These are phyloP conservation scores for Liriodendron chinense DNA, from an alignment of 164 flowering plant genomes.

Conservation along the genomic window DNA sequence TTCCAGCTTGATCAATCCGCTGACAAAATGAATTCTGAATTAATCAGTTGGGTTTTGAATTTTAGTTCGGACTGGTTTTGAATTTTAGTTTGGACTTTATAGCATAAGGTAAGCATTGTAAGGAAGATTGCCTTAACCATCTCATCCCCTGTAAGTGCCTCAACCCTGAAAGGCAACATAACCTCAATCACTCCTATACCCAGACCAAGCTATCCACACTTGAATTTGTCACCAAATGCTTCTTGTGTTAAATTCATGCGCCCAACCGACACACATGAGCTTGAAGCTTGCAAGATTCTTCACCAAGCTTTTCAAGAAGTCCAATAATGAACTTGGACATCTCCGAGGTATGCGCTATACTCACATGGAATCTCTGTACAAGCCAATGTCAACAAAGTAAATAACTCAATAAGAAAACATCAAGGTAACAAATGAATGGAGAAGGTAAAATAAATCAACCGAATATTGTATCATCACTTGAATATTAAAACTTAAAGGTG, in stretches of 20 bases:
- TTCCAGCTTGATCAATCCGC: not conserved
- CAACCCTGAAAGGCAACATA: constrained; percentile 59
- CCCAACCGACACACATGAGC: constrained; percentile 38
- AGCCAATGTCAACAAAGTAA: not conserved
- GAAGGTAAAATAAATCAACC: not conserved
- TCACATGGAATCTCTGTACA: constrained; percentile 58
- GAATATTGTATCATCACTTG: not conserved
- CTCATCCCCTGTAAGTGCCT: constrained; percentile 65
- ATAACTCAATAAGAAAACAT: not conserved
- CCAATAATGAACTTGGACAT: constrained; percentile 50
- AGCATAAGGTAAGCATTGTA: not conserved
- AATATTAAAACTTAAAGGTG: not conserved
- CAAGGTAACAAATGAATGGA: not conserved
- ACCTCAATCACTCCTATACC: constrained; percentile 63
- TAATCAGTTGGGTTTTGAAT: no score
- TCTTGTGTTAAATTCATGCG: constrained; percentile 48
- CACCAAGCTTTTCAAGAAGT: constrained; percentile 47
- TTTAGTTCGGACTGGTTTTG: no score
- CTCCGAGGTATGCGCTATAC: constrained; percentile 46
- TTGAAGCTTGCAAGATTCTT: constrained; percentile 55
- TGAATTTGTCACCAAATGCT: constrained; percentile 74
- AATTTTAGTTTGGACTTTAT: not conserved
- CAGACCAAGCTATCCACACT: constrained; percentile 92
- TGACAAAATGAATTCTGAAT: not conserved
- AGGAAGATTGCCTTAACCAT: constrained; percentile 59